Conservation (phyloP, 805 yeast genomes). For the Starmera caribaea region DNA sequence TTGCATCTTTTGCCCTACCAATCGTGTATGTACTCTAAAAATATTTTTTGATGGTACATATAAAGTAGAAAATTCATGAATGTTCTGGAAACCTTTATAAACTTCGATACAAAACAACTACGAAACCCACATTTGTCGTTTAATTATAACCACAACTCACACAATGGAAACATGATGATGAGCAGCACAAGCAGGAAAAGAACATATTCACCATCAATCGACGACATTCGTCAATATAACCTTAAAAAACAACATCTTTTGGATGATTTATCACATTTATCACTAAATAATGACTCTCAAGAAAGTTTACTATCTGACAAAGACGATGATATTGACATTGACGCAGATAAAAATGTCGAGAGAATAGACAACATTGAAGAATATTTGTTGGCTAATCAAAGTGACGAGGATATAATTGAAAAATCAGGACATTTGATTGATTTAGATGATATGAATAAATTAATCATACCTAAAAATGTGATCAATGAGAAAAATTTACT, state of each 20-base stretch:
- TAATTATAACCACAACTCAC: not conserved
- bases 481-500: not conserved
- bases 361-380: constrained; percentile 13
- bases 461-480: constrained; percentile 5
- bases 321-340: not conserved
- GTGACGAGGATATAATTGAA: constrained; percentile 8
- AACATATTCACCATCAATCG: constrained; percentile 9
- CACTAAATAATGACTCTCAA: constrained; percentile 5
- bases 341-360: constrained; percentile 3
- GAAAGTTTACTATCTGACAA: not conserved
- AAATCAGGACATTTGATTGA: constrained; percentile 4
- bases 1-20: not conserved
- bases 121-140: too few relatives aligned
- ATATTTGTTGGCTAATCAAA: constrained; percentile 8
- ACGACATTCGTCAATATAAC: constrained; percentile 16
- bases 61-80: too few relatives aligned
- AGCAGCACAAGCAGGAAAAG: constrained; percentile 2
- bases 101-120: too few relatives aligned
- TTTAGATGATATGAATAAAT: not conserved
- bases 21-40: too few relatives aligned
- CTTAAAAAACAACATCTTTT: constrained; percentile 23
- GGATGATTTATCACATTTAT: constrained; percentile 22
- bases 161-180: not conserved
- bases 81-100: too few relatives aligned
- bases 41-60: too few relatives aligned